phyloP scores from a whole-genome alignment of 2,329 filamentous ascomycete species.

The Teratosphaeria nubilosa region DNA sequence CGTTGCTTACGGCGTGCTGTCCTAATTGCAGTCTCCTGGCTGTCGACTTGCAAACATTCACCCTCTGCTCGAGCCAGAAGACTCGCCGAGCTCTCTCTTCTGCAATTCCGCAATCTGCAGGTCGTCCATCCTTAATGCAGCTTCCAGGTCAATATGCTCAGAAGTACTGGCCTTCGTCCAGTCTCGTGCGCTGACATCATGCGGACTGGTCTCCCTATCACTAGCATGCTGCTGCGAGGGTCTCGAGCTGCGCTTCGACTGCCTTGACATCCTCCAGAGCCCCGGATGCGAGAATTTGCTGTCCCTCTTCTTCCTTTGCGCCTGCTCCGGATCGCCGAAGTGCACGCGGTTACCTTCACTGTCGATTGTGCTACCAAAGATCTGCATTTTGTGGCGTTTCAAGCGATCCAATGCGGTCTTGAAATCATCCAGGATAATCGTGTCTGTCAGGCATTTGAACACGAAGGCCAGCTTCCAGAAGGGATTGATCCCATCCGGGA shows the following conservation, averaged over 20 bases:
- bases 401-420: conserved; percentile 46
- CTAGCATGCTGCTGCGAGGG: background rate
- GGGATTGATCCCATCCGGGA: conserved; percentile 50
- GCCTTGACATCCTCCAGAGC: background rate
- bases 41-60: background rate
- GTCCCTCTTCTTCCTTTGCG: conserved; percentile 11
- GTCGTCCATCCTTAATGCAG: conserved; percentile 13
- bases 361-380: conserved; percentile 15
- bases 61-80: conserved; percentile 1
- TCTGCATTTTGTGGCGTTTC: conserved; percentile 34
- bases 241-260: background rate
- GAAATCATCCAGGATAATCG: conserved; percentile 58
- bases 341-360: conserved; percentile 18
- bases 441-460: conserved; percentile 59
- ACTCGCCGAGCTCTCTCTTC: background rate
- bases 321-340: conserved; percentile 17
- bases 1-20: background rate
- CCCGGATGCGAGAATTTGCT: background rate
- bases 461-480: conserved; percentile 57
- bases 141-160: conserved; percentile 17
- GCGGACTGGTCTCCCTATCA: conserved; percentile 4
- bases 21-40: background rate
- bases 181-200: conserved; percentile 4
- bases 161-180: conserved; percentile 8
- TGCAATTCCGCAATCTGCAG: background rate